These are phyloP conservation scores for Moniliophthora roreri DNA, from an alignment of 1,284 basidiomycete genomes.

Conservation along the genomic window DNA sequence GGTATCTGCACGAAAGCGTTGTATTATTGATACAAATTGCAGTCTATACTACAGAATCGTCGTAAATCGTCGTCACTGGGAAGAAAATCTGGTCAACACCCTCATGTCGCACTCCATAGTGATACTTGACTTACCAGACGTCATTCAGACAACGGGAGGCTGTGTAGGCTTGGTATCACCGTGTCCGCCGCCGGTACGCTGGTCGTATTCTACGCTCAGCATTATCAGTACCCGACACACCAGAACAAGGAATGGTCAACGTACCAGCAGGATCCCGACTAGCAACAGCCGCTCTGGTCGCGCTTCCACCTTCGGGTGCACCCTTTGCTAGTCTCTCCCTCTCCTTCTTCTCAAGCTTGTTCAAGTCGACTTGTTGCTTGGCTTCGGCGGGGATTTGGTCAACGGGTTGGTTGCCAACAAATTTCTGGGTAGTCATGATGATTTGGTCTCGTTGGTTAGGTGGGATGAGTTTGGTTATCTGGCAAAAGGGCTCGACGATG, in stretches of 20 bases:
- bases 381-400: conserved; percentile 4
- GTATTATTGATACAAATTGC: no score
- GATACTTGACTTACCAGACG: no score
- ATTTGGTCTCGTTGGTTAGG: no score
- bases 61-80: no score
- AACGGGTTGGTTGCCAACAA: conserved; percentile 5
- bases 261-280: not conserved
- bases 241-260: not conserved
- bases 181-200: not conserved
- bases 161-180: not conserved
- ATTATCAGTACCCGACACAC: not conserved
- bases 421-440: conserved; percentile 3
- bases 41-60: no score
- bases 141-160: not conserved
- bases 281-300: not conserved
- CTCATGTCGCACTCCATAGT: no score
- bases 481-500: no score
- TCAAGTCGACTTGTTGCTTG: not conserved
- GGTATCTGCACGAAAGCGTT: no score
- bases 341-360: not conserved
- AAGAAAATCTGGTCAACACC: no score
- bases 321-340: not conserved
- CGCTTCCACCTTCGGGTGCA: not conserved
- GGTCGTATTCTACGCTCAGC: not conserved
- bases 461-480: not conserved